Evolutionary conservation across 2,329 filamentous ascomycete species (phyloP), one percentile per base, ranked within the genome.

Genomic region (Hypoxylon sp.): DNA sequence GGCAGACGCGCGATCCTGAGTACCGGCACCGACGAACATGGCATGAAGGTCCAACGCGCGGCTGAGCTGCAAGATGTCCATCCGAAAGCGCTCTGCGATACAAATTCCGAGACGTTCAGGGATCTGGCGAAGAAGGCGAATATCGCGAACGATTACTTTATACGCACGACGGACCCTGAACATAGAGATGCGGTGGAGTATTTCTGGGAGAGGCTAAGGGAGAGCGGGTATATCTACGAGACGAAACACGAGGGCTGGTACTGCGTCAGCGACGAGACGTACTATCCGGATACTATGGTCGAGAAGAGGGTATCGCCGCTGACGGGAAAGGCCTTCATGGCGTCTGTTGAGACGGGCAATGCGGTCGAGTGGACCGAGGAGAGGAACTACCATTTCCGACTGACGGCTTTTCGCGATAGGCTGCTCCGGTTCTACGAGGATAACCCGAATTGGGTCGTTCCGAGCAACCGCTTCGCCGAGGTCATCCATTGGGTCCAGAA

Each of bases 1-100:
- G 93, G 93, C 39, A 80, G 88, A 31, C 82, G 86, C 52, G 91
- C 94, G 3, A 85, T 93, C 70, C 84, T 99, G 13, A 91, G 92
- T 74, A 99, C 96, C 0, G 96, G 96, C 65, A 98, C 94, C 37
- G 96, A 99, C 79, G 96, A 99, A 81, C 95, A 99, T 83, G 96
- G 96, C 47, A 92, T 98, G 88, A 99, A 99, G 86, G 92, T 98
- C 22, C 96, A 99, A 79, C 91, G 91, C 79, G 95, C 95, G 0
- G 93, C 96, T 1, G 84, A 86, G 5, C 88, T 89, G 73, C 89
- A 92, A 13, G 88, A 88, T 3, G 86, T 92, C 58, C 86, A 90
- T 0, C 91, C 94, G 0, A 92, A 95, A 78, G 84, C 90, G n/a
- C 94, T 98, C 73, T 98, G 95, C 81, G 94, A 98, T 80, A 85